Base-by-base conservation (phyloP, 2,329 filamentous ascomycete genomes). In the Neurospora crassa region DNA sequence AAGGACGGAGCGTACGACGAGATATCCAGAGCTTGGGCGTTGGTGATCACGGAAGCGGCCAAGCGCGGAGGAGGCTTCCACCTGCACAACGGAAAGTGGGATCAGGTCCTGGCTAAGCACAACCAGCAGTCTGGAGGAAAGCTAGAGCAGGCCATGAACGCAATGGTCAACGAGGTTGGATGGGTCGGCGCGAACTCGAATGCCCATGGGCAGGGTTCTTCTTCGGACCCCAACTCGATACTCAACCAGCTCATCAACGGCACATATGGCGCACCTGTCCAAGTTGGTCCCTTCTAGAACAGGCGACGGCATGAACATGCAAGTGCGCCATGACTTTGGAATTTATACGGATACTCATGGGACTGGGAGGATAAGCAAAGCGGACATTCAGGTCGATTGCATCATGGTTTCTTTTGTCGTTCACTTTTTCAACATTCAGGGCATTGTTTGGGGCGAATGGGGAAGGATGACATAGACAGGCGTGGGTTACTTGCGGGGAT, bases 1-100 rank as follows among this genome's bases (percentile, higher is more conserved):
- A 97, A 97, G 81, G 91, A 97, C 75, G 93, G 93, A 74, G 94
- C 95, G 7, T 99, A 99, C 79, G 95, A 99, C 77, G 96, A 98
- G 79, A 94, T 99, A 74, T 91, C 93, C 37, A 93, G 91, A 78
- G 96, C 96, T 1, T 99, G 96, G 96, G 90, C 93, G 18, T 81
- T 96, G 75, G 95, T 97, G 68, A 92, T 99, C 76, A 91, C 90
- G 73, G 96, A 99, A 81, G 93, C 94, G 1, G 90, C 92, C 29
- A 98, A 98, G 84, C 88, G 92, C 75, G 95, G 93, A 12, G 94
- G 93, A 40, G 96, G 96, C 42, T 96, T 98, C 77, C 90, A 93
- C 75, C 79, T 99, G 74, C 92, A 97, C 77, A 92, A 93, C 67
- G 94, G 92, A 70, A 92, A 92, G 72, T 99, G 96, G 96, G 95